These are phyloP conservation scores for Asparagopsis taxiformis DNA, from an alignment of 31 red algal species.

Conservation along the genomic window DNA sequence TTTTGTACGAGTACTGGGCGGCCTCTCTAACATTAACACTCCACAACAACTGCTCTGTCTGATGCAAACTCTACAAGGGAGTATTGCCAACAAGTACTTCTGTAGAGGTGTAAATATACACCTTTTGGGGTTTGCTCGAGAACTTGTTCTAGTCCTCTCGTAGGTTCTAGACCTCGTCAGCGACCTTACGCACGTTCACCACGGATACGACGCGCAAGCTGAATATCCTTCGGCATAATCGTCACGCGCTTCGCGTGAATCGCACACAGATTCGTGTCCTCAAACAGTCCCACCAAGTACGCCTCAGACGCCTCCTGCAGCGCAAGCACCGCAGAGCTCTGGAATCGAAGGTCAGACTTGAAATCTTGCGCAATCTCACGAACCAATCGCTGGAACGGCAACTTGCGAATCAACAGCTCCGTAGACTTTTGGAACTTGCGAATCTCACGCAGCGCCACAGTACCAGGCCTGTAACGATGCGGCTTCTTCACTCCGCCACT, in stretches of 20 bases:
- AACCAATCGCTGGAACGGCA: slow-evolving; percentile 99
- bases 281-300: slow-evolving; percentile 97
- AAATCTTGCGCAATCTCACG: slow-evolving; percentile 99
- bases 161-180: slow-evolving; percentile 5
- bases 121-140: slow-evolving; percentile 40
- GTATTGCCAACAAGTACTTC: too few species aligned
- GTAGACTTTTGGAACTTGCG: slow-evolving; percentile 98
- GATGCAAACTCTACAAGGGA: too few species aligned
- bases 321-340: slow-evolving; percentile 95
- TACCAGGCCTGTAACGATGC: slow-evolving; percentile 99
- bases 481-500: slow-evolving; percentile 99
- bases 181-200: slow-evolving; percentile 89
- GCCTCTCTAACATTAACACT: too few species aligned
- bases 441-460: slow-evolving; percentile 99
- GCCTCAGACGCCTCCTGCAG: slow-evolving; percentile 99
- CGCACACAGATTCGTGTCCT: slow-evolving; percentile 99
- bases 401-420: slow-evolving; percentile 99
- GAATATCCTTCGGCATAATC: slow-evolving; percentile 99
- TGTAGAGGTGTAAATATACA: slow-evolving; percentile 71
- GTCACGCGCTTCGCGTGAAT: too few species aligned
- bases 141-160: too few species aligned
- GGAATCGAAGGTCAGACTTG: slow-evolving; percentile 99
- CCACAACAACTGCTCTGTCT: too few species aligned
- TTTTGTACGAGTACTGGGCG: too few species aligned
- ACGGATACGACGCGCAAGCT: slow-evolving; percentile 98